Evolutionary conservation across 2,329 filamentous ascomycete species (phyloP).

Genomic region (Fusarium ramigenum): DNA sequence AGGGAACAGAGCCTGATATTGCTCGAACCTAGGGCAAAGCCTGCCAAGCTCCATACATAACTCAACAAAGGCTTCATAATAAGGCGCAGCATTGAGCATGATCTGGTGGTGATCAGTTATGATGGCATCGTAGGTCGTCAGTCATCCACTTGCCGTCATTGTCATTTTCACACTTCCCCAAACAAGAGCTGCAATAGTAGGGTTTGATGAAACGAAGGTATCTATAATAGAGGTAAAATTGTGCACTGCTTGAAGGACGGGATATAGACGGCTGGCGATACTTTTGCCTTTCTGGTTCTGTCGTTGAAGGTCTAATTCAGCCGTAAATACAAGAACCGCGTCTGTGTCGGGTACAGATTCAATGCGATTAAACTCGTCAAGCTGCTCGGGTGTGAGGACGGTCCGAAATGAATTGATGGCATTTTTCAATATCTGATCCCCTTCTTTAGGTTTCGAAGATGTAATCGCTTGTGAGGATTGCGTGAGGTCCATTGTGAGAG

Average conservation of each 20-base stretch:
- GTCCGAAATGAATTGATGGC: background rate
- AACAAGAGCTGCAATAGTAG: constrained; percentile 51
- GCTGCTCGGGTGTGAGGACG: background rate
- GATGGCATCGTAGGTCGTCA: fast-evolving
- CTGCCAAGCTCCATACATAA: constrained; percentile 49
- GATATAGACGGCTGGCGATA: constrained; percentile 44
- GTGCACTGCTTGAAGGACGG: constrained; percentile 49
- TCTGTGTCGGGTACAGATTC: constrained; percentile 39
- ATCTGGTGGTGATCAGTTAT: constrained; percentile 30
- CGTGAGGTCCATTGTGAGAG: background rate
- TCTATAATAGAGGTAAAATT: constrained; percentile 50
- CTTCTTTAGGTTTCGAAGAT: fast-evolving
- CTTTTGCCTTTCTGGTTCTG: constrained; percentile 35
- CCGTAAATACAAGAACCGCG: constrained; percentile 48
- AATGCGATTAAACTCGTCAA: background rate
- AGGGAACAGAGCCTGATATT: constrained; percentile 51
- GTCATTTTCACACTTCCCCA: constrained; percentile 55
- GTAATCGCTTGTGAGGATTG: background rate
- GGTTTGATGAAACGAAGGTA: constrained; percentile 50
- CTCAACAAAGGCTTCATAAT: constrained; percentile 51
- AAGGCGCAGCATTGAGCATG: constrained; percentile 48
- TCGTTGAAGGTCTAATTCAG: constrained; percentile 43
- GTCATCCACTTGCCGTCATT: background rate
- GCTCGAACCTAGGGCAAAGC: constrained; percentile 48
- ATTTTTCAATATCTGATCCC: background rate